These are phyloP conservation scores for Pseudonectria buxi DNA, from an alignment of 2,329 filamentous ascomycete species.

Conservation along the genomic window DNA sequence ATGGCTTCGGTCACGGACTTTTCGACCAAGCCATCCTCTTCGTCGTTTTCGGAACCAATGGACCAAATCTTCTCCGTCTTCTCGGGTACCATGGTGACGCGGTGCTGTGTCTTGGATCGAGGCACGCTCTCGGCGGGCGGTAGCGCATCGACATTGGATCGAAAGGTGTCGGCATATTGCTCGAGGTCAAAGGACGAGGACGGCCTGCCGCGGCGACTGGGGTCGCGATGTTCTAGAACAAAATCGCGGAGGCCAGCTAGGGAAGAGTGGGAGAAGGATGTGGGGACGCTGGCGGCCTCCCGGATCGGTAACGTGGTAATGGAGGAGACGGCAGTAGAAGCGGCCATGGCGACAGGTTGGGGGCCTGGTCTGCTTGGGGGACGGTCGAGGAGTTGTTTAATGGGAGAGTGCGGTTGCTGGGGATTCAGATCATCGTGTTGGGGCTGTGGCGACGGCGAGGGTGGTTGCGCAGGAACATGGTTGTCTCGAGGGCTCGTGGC, in stretches of 20 bases:
- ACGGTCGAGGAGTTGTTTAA: too few species aligned
- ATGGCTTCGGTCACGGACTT: conserved; percentile 58
- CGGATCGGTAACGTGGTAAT: conserved; percentile 22
- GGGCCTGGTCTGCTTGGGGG: conserved; percentile 4
- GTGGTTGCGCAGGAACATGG: neutral
- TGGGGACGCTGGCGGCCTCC: conserved; percentile 25
- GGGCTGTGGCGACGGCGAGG: conserved; percentile 3
- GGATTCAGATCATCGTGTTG: conserved; percentile 10
- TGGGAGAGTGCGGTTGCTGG: too few species aligned
- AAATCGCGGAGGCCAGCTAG: conserved; percentile 30
- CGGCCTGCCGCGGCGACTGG: conserved; percentile 21
- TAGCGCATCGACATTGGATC: conserved; percentile 1
- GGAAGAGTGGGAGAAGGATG: conserved; percentile 26
- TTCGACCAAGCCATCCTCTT: conserved; percentile 53
- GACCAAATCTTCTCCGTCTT: conserved; percentile 61
- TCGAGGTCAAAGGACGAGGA: conserved; percentile 32
- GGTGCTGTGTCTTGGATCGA: conserved; percentile 34
- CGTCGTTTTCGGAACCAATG: conserved; percentile 46
- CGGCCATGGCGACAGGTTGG: conserved; percentile 25
- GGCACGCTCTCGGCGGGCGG: too few species aligned
- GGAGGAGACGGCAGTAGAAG: conserved; percentile 27
- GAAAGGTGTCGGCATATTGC: conserved; percentile 17
- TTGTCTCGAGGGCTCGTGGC: conserved; percentile 5
- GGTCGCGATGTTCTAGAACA: conserved; percentile 29
- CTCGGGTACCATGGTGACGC: conserved; percentile 41